phyloP scores from a whole-genome alignment of 352 stramenopile genomes.

The Globisporangium barbulae region DNA sequence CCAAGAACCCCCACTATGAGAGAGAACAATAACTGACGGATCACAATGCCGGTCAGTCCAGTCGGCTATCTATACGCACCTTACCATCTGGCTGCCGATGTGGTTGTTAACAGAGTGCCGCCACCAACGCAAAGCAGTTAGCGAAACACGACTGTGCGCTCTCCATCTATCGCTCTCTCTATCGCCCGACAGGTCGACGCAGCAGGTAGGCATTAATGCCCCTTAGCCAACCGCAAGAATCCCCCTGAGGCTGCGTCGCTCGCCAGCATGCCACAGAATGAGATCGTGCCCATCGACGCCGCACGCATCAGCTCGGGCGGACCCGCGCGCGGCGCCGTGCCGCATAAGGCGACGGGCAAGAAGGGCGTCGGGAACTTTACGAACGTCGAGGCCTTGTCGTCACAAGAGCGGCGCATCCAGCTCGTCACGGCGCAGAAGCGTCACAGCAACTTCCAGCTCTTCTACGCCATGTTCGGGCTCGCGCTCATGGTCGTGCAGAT shows the following conservation, averaged over 20 bases:
- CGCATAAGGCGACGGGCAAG: slow-evolving; percentile 21
- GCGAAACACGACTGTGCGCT: neutral
- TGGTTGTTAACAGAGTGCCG: neutral
- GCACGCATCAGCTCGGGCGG: neutral
- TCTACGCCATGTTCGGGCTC: slow-evolving; percentile 63
- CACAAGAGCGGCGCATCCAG: slow-evolving; percentile 50
- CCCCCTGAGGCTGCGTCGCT: neutral
- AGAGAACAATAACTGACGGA: neutral
- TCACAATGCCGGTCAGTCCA: neutral
- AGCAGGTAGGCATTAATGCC: slow-evolving; percentile 1
- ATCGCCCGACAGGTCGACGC: neutral
- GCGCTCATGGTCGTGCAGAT: slow-evolving; percentile 75
- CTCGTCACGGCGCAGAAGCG: slow-evolving; percentile 43
- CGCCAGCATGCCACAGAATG: slow-evolving; percentile 50
- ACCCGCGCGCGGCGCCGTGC: slow-evolving; percentile 9
- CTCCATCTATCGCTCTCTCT: neutral
- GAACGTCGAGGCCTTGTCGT: slow-evolving; percentile 35
- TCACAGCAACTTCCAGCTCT: slow-evolving; percentile 61
- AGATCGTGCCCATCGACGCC: slow-evolving; percentile 50
- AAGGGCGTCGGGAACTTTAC: slow-evolving; percentile 8
- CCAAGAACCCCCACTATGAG: neutral
- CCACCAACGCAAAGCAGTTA: slow-evolving; percentile 2
- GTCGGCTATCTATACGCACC: neutral
- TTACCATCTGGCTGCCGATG: neutral
- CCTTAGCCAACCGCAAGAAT: neutral